Base-by-base conservation (phyloP, 1,139 yeast species). In the Pichia sp. region DNA sequence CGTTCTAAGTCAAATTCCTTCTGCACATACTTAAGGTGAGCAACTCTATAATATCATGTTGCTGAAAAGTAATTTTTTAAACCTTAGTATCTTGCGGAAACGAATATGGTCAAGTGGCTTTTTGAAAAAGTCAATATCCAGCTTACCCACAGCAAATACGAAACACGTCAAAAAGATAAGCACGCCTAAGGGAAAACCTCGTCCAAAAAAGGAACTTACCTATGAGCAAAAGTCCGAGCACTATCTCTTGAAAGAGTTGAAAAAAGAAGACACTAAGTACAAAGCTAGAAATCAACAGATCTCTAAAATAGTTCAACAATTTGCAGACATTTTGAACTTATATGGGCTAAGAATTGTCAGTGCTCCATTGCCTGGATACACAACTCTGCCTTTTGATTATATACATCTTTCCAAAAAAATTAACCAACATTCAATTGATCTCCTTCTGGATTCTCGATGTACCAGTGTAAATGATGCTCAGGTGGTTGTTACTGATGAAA, bases 381-480 rank as follows among this genome's bases (percentile, higher is more conserved):
- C 30, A 8, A 4, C 2, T 5, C 7, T 31, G 13, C 8, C 16
- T 6, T 47, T 49, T 10, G 57, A 57, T 10, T 38, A 48, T 4
- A 53, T 59, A 4, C 61, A 56, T 47, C 32, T 59, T 10, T 11
- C 44, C 3, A 59, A 57, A 29, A 7, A 29, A 2, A 5, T 8
- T 11, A 45, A 29, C 4, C 34, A 16, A 8, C 19, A 31, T 4
- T 15, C 10, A 7, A 15, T 55, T 36, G 59, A 58, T 15, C 11
- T 57, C 5, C 23, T 59, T 13, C 3, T 59, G 29, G 62, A 59
- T 44, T 56, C 44, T 34, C 47, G 48, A 26, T 48, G 54, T 15
- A 38, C 36, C 11, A 54, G 26, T 2, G 6, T 51, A n/a, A 49
- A 47, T 34, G 61, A 59, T 43, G 36, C 51, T 29, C 61, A 59